Base-by-base conservation (phyloP, 352 stramenopile genomes). In the Pilasporangium apinafurcum region DNA sequence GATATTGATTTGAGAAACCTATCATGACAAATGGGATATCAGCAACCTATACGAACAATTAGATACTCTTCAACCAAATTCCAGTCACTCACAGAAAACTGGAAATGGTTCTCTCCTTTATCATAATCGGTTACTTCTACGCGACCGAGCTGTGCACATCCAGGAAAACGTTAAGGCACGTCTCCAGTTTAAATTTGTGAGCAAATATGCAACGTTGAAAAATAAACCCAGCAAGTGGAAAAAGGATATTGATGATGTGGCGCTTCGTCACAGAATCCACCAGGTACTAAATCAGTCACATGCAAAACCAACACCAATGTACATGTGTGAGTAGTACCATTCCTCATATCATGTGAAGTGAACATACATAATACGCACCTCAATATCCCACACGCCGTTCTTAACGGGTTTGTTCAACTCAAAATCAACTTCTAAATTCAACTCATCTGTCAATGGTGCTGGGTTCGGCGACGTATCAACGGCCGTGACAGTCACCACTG, bases 211-310 rank as follows among this genome's bases (percentile, higher is more conserved):
- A 41, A 33, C 24, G 46, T 17, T 31, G n/a, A 43, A 16, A 49
- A 27, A 43, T 13, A 32, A 16, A 48, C 17, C 18, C 39, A 31
- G 8, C 37, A 18, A 18, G 31, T 29, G 34, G 52, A 36, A 25
- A 51, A 71, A 83, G 75, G 75, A 93, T 88, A 87, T 90, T 70
- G 56, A 94, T 94, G 48, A 92, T 79, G 59, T 91, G 80, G 37
- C 75, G 77, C 61, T 91, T 86, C 43, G 65, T 71, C 33, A 91
- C 75, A 14, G 77, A 87, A 53, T 94, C 82, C 28, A 91, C 82
- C 16, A 94, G 59, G 44, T 94, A 94, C 78, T 91, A 43, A 17
- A 37, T 6, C 3, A 51, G 24, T 28, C 21, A 51, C 14, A 37
- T 27, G 22, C 10, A 37, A 27, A 29, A 8, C 7, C 20, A 29